Conservation (phyloP, 1,139 yeast species). For the Candida sanyaensis region DNA sequence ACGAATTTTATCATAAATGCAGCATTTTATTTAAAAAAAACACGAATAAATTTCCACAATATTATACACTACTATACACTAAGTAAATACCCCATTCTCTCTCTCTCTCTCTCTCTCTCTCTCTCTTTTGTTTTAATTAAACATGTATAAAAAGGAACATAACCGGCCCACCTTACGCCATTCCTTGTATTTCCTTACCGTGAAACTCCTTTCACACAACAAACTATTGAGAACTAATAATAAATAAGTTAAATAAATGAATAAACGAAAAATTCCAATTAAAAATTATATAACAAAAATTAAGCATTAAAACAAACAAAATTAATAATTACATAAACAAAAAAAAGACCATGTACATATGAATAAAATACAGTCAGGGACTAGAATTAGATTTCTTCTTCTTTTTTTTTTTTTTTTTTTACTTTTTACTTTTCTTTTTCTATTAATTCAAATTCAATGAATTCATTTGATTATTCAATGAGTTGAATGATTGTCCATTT, state of each 20-base stretch:
- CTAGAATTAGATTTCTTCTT: no score
- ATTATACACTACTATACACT: neutral
- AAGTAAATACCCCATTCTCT: neutral
- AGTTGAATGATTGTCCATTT: constrained; percentile 15
- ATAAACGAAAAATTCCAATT: neutral
- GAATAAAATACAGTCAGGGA: neutral
- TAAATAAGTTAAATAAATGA: neutral
- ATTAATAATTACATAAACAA: neutral
- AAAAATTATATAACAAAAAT: neutral
- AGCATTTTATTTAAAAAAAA: no score
- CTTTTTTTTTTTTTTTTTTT: no score
- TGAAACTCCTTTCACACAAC: neutral
- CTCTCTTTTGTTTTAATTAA: no score
- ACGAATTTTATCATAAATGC: neutral
- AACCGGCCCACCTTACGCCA: neutral
- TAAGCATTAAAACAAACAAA: neutral
- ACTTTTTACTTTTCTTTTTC: no score
- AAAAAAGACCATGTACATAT: constrained; percentile 1
- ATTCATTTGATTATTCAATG: constrained; percentile 32
- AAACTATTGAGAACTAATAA: neutral
- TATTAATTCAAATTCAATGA: constrained; percentile 34
- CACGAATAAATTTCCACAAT: neutral
- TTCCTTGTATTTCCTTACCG: neutral
- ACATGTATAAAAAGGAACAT: neutral
- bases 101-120: neutral